These are phyloP conservation scores for Didymella keratinophila DNA, from an alignment of 2,329 filamentous ascomycete genomes.

Conservation along the genomic window DNA sequence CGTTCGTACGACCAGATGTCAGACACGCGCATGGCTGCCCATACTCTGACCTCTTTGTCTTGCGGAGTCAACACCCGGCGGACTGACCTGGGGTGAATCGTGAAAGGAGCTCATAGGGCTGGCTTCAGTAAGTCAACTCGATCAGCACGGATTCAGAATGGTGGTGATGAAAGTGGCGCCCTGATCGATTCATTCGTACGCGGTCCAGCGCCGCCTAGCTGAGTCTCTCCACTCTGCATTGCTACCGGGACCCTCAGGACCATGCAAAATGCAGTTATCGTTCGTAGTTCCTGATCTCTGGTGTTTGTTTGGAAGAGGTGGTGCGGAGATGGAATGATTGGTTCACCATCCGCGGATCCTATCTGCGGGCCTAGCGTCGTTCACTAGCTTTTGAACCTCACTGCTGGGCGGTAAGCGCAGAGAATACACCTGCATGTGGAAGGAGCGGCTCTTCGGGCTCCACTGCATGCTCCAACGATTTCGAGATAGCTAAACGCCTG, in stretches of 20 bases:
- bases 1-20: constrained; percentile 14
- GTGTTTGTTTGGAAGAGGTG: constrained; percentile 7
- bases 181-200: not conserved
- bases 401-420: constrained; percentile 10
- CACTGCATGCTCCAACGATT: not conserved
- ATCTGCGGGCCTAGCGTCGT: constrained; percentile 4
- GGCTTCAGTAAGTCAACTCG: constrained; percentile 8
- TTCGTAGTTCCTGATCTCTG: not conserved
- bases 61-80: not conserved
- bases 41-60: constrained; percentile 14
- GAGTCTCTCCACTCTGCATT: constrained; percentile 2
- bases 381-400: constrained; percentile 12
- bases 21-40: constrained; percentile 11
- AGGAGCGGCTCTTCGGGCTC: constrained; percentile 1
- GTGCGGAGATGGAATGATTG: constrained; percentile 9
- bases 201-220: not conserved
- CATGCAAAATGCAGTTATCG: not conserved
- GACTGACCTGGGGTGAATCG: constrained; percentile 2
- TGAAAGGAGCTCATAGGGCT: constrained; percentile 2
- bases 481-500: not conserved
- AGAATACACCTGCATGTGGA: constrained; percentile 13
- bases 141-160: constrained; percentile 7
- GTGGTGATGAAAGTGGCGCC: constrained; percentile 9
- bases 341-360: not conserved
- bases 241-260: not conserved